Evolutionary conservation across 2,329 filamentous ascomycete species (phyloP), one percentile per base, ranked within the genome.

Genomic region (Samsoniella hepiali): DNA sequence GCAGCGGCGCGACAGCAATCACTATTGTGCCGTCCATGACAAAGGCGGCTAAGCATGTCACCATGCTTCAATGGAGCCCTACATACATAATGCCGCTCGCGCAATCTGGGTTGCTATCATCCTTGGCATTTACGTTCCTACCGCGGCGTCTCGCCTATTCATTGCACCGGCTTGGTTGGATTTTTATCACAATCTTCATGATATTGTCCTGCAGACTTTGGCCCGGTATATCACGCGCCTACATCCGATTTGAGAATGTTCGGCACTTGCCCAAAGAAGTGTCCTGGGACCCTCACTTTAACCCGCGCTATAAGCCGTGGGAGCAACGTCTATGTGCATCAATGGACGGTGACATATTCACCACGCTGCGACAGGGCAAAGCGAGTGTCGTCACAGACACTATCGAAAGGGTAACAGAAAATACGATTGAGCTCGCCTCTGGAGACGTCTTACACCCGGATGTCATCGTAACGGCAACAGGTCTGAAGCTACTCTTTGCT

Each of bases 1-100:
- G 91, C 17, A 89, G 85, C 17, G 92, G 92, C 8, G 91, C 91
- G 2, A 96, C 92, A 0, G 89, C 91, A 7, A 77, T 94, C 56
- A 95, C 91, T 0, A 80, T 96, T 1, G 73, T 96, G 3, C 92
- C 91, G 0, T 84, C 81, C 54, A 76, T 96, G 53, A 85, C 87
- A 1, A 77, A 89, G 50, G 84, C 82, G 45, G 90, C 89, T 5
- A 76, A 76, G 5, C 82, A 84, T 15, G 86, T 93, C 34, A 94
- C 90, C 1, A 91, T 94, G 85, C 81, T 96, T 3, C 91, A 96
- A 76, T 86, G 92, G 15, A 40, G 38, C 15, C 38, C 38, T 15
- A 40, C 38, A 11, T 40, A 40, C 38, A 40, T 40, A 11, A 5
- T 40, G 5, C 38, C 38, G 13, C 38, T 38, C 22, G 34, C 34